Evolutionary conservation across 345 rosid genomes (phyloP).

Genomic region (Populus euphratica): DNA sequence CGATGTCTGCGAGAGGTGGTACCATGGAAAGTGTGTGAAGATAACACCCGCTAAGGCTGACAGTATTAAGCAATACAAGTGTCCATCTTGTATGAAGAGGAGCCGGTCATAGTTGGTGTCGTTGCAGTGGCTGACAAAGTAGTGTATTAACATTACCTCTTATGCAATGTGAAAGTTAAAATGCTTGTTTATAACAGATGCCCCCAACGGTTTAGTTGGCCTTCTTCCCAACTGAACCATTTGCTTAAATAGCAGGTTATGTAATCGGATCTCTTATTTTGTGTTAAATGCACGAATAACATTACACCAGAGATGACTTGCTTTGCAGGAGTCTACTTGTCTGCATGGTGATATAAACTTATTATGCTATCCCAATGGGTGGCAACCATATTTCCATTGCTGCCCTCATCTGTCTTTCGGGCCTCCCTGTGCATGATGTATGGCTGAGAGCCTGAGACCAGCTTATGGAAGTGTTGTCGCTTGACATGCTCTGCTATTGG

Average conservation of each 20-base stretch:
- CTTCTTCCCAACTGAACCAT: constrained; percentile 18
- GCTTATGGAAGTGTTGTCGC: background rate
- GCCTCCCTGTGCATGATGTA: background rate
- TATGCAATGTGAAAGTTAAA: constrained; percentile 9
- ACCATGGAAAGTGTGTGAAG: constrained; percentile 84
- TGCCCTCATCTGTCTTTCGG: background rate
- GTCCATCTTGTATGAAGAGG: constrained; percentile 77
- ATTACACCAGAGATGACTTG: background rate
- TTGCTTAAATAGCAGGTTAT: constrained; percentile 24
- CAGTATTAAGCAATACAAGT: constrained; percentile 78
- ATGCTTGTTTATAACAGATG: constrained; percentile 32
- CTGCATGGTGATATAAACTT: background rate
- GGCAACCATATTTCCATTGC: background rate
- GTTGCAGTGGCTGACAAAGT: background rate
- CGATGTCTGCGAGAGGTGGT: constrained; percentile 85
- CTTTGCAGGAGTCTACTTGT: background rate
- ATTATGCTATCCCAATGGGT: background rate
- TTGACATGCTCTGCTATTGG: background rate
- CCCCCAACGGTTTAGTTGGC: constrained; percentile 15
- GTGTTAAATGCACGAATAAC: constrained; percentile 13
- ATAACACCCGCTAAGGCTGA: constrained; percentile 87
- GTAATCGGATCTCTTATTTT: constrained; percentile 21
- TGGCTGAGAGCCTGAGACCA: background rate
- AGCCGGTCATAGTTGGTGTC: constrained; percentile 20
- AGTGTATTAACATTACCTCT: constrained; percentile 7